These are phyloP conservation scores for Tephrocybe sp. DNA, from an alignment of 768 basidiomycete genomes.

Conservation along the genomic window DNA sequence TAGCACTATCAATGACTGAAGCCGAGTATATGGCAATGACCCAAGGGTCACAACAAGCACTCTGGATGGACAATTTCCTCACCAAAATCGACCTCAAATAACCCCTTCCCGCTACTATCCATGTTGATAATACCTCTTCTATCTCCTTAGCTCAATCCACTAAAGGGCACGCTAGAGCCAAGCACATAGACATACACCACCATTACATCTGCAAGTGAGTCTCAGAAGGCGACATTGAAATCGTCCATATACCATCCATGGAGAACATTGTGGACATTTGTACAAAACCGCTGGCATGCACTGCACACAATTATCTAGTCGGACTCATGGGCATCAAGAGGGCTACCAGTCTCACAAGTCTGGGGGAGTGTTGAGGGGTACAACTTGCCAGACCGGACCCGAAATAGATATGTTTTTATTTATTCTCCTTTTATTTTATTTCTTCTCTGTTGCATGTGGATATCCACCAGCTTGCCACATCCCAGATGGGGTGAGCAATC, in stretches of 20 bases:
- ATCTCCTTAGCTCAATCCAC: not conserved
- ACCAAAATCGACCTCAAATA: not conserved
- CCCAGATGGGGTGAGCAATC: too few species aligned
- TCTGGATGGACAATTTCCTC: not conserved
- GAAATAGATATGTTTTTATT: too few species aligned
- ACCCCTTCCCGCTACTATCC: not conserved
- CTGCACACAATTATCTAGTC: not conserved
- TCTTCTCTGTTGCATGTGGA: too few species aligned
- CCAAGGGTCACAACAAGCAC: not conserved
- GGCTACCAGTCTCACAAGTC: not conserved
- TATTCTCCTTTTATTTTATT: too few species aligned
- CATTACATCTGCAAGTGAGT: not conserved
- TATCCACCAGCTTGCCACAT: too few species aligned
- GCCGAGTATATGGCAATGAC: constrained; percentile 1
- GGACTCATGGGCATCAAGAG: too few species aligned
- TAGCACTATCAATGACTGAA: not conserved
- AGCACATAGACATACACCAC: not conserved
- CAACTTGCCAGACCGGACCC: too few species aligned
- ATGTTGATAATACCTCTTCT: not conserved
- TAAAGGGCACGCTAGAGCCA: not conserved
- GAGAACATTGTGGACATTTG: not conserved
- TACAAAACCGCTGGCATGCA: not conserved
- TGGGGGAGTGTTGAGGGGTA: not conserved
- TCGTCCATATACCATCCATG: too few species aligned
- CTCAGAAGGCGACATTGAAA: not conserved